These are phyloP conservation scores for Cerioporus squamosus DNA, from an alignment of 1,284 basidiomycete species.

Conservation along the genomic window DNA sequence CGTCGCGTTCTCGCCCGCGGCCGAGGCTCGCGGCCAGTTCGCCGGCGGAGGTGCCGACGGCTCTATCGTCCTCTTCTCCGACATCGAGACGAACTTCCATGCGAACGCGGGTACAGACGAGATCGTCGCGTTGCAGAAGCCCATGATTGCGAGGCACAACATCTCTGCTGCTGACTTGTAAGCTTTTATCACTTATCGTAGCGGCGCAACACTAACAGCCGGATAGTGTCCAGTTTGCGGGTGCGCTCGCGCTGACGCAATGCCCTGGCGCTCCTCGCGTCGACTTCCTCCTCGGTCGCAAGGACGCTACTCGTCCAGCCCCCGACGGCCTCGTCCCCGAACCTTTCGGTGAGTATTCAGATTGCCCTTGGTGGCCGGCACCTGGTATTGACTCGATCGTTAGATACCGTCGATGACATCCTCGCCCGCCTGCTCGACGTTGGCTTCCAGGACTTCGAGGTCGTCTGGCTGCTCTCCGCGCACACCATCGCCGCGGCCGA, in stretches of 20 bases:
- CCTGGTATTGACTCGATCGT: no score
- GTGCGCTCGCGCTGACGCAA: slow-evolving; percentile 31
- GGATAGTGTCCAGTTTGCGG: slow-evolving; percentile 31
- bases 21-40: slow-evolving; percentile 1
- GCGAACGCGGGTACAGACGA: slow-evolving; percentile 1
- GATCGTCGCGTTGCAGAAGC: slow-evolving; percentile 1
- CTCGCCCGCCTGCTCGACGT: slow-evolving; percentile 8
- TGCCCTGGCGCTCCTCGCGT: slow-evolving; percentile 32
- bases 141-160: slow-evolving; percentile 1
- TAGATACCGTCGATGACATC: slow-evolving; percentile 4
- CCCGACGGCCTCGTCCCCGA: slow-evolving; percentile 2
- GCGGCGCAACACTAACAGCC: neutral
- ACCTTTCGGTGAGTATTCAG: neutral
- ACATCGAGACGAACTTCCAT: neutral
- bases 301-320: neutral
- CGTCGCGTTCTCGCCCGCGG: slow-evolving; percentile 21
- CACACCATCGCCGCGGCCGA: slow-evolving; percentile 1
- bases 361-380: no score
- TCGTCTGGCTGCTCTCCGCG: slow-evolving; percentile 8
- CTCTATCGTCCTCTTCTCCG: neutral
- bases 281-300: slow-evolving; percentile 27
- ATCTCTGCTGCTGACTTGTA: slow-evolving; percentile 5
- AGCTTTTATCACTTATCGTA: neutral
- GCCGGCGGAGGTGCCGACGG: slow-evolving; percentile 5
- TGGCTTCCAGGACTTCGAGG: slow-evolving; percentile 17